Conservation (phyloP, 352 stramenopile genomes). For the Globisporangium recalcitrans region DNA sequence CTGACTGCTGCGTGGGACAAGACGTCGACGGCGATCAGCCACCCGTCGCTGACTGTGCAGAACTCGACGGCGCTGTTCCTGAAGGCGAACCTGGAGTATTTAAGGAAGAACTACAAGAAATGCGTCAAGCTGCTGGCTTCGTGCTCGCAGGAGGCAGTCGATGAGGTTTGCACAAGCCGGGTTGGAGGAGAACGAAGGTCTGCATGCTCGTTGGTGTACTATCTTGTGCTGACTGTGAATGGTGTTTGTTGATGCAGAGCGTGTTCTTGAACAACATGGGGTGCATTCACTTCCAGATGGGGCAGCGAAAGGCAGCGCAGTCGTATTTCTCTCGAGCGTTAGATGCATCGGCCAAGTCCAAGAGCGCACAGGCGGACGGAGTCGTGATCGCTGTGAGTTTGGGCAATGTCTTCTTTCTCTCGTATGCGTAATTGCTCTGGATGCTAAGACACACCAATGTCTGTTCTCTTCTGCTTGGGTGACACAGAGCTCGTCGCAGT, state of each 20-base stretch:
- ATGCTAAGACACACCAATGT: not conserved
- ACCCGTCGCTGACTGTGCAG: constrained; percentile 76
- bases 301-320: constrained; percentile 85
- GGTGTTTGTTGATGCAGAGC: constrained; percentile 27
- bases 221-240: not conserved
- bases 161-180: constrained; percentile 37
- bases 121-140: constrained; percentile 91
- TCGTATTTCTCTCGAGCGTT: constrained; percentile 89
- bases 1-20: constrained; percentile 40
- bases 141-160: constrained; percentile 78
- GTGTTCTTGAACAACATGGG: constrained; percentile 90
- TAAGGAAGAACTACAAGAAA: constrained; percentile 93
- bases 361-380: constrained; percentile 39
- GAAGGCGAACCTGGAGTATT: constrained; percentile 92
- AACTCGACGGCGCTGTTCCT: constrained; percentile 89
- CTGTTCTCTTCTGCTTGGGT: not conserved
- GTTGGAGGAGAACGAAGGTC: not conserved
- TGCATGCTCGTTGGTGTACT: not conserved
- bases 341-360: constrained; percentile 53
- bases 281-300: constrained; percentile 91
- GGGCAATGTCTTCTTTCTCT: not conserved
- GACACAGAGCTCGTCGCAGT: constrained; percentile 73
- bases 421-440: not conserved
- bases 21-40: constrained; percentile 65
- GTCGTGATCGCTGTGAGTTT: constrained; percentile 39